Percentiles rank a stretch among this genome's conserved stretches.
Conservation (phyloP, 352 stramenopile genomes). For the Phytopythium ostracodes region DNA sequence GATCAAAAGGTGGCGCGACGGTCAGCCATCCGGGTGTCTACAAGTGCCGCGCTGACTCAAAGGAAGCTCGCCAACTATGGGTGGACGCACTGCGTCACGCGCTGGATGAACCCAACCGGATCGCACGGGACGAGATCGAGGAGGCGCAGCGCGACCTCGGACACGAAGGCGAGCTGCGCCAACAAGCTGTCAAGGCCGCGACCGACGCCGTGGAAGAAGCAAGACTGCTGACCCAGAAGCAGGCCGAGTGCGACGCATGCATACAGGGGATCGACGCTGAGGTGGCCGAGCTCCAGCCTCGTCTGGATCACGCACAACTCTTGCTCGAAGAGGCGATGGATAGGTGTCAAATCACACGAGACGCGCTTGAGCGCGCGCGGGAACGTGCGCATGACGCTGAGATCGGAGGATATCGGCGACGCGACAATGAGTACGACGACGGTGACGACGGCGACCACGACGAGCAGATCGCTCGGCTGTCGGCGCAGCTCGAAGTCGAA, state of each 20-base stretch:
- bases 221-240: slow-evolving; percentile 23
- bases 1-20: slow-evolving; percentile 11
- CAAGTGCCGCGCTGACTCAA: slow-evolving; percentile 54
- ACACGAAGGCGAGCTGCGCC: slow-evolving; percentile 31
- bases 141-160: slow-evolving; percentile 54
- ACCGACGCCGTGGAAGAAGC: slow-evolving; percentile 42
- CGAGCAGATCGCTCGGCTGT: slow-evolving; percentile 33
- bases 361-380: slow-evolving; percentile 25
- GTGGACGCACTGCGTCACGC: slow-evolving; percentile 53
- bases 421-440: background rate
- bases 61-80: slow-evolving; percentile 52
- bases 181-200: slow-evolving; percentile 38
- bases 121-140: slow-evolving; percentile 73
- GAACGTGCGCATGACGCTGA: slow-evolving; percentile 32
- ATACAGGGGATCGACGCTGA: slow-evolving; percentile 31
- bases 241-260: slow-evolving; percentile 18
- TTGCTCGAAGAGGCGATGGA: slow-evolving; percentile 25
- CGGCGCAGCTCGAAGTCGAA: slow-evolving; percentile 61
- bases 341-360: slow-evolving; percentile 19
- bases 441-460: slow-evolving; percentile 12
- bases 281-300: slow-evolving; percentile 21
- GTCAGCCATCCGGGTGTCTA: slow-evolving; percentile 42
- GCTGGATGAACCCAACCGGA: slow-evolving; percentile 65
- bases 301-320: slow-evolving; percentile 20
- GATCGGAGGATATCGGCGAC: slow-evolving; percentile 4